phyloP scores from a whole-genome alignment of 2,329 filamentous ascomycete genomes.

The Didymella exigua region DNA sequence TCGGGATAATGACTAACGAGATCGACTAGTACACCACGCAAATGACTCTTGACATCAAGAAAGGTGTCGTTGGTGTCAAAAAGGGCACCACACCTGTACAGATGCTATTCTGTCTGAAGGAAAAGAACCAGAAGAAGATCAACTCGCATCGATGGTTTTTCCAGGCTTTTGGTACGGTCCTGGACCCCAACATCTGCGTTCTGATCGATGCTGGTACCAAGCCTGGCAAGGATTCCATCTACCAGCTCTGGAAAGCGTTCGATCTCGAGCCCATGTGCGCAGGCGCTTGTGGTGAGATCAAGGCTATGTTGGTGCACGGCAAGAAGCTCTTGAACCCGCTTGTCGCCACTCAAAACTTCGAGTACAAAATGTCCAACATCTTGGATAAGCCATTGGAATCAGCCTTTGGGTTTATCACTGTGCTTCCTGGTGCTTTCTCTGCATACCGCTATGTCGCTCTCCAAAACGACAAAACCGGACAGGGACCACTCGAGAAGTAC shows the following conservation, averaged over 20 bases:
- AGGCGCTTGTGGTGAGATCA: slow-evolving; percentile 97
- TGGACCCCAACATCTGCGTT: slow-evolving; percentile 96
- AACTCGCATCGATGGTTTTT: slow-evolving; percentile 99
- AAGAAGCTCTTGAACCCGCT: slow-evolving; percentile 91
- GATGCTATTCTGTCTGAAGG: slow-evolving; percentile 96
- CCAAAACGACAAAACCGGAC: slow-evolving; percentile 94
- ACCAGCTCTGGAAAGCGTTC: slow-evolving; percentile 98
- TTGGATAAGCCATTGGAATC: slow-evolving; percentile 97
- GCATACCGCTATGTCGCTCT: slow-evolving; percentile 93
- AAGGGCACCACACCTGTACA: slow-evolving; percentile 88
- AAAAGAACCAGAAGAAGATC: slow-evolving; percentile 99
- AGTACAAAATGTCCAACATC: slow-evolving; percentile 99
- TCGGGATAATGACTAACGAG: slow-evolving; percentile 21
- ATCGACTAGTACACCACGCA: slow-evolving; percentile 72
- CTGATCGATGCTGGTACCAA: slow-evolving; percentile 95
- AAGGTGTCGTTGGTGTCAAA: slow-evolving; percentile 82
- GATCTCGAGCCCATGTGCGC: slow-evolving; percentile 97
- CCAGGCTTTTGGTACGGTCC: slow-evolving; percentile 87
- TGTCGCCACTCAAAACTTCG: slow-evolving; percentile 96
- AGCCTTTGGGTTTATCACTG: slow-evolving; percentile 96
- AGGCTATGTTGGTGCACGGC: slow-evolving; percentile 90
- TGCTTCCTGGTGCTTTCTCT: slow-evolving; percentile 96
- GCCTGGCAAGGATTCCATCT: slow-evolving; percentile 91
- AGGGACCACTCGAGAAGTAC: slow-evolving; percentile 94
- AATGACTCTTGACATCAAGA: slow-evolving; percentile 86